phyloP scores from a whole-genome alignment of 2,329 filamentous ascomycete genomes.

The Aspergillus clavatus region DNA sequence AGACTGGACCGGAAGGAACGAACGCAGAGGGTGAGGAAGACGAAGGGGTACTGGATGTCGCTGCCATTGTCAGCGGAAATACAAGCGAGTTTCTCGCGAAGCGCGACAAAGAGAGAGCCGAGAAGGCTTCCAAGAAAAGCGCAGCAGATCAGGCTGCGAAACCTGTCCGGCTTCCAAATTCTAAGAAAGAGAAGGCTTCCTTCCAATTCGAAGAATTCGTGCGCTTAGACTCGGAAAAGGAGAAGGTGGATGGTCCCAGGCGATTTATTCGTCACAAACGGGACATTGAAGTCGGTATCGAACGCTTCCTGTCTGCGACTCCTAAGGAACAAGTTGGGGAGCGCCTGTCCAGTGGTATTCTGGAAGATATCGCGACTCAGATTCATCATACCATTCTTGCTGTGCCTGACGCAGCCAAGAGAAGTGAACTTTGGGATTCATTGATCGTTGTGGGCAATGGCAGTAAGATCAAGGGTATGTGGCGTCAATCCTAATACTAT shows the following conservation, averaged over 20 bases:
- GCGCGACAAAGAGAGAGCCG: conserved; percentile 59
- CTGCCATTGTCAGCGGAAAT: conserved; percentile 61
- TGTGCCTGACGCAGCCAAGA: conserved; percentile 78
- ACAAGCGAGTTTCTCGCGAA: conserved; percentile 59
- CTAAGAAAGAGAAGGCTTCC: conserved; percentile 54
- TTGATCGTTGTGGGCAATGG: conserved; percentile 91
- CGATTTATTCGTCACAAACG: conserved; percentile 49
- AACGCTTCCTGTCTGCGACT: conserved; percentile 57
- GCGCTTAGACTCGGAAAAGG: conserved; percentile 51
- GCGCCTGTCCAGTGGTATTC: conserved; percentile 54
- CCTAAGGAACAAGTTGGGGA: conserved; percentile 30
- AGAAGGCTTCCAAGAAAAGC: conserved; percentile 52
- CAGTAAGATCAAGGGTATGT: conserved; percentile 55
- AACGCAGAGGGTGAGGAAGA: conserved; percentile 51
- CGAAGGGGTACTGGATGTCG: conserved; percentile 61
- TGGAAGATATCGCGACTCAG: conserved; percentile 77
- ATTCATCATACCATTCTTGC: conserved; percentile 79
- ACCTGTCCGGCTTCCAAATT: conserved; percentile 52
- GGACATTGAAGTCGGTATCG: conserved; percentile 59
- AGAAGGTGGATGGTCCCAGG: conserved; percentile 44
- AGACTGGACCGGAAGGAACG: conserved; percentile 49
- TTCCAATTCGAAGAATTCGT: conserved; percentile 60
- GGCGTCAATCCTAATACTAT: neutral
- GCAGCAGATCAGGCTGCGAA: conserved; percentile 44
- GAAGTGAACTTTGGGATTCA: conserved; percentile 85